These are phyloP conservation scores for Orychophragmus violaceus DNA, from an alignment of 345 rosid species.

Conservation along the genomic window DNA sequence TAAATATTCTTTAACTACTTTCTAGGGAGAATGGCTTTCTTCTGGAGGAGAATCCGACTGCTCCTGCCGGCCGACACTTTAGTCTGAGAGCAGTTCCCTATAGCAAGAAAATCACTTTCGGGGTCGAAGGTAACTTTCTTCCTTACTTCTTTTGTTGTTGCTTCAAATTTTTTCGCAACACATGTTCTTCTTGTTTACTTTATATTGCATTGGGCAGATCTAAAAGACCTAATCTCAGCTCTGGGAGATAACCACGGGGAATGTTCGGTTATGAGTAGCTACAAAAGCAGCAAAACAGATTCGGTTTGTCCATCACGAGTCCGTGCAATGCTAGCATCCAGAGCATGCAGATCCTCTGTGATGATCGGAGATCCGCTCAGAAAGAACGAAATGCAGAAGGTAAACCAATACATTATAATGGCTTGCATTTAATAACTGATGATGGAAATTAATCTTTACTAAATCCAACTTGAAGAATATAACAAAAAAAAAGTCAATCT, in stretches of 20 bases:
- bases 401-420: slow-evolving; percentile 21
- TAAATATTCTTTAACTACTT: not conserved
- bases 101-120: slow-evolving; percentile 92
- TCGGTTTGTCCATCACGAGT: slow-evolving; percentile 92
- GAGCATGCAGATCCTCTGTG: slow-evolving; percentile 87
- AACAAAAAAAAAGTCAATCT: not conserved
- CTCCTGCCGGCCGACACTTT: slow-evolving; percentile 68
- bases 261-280: slow-evolving; percentile 69
- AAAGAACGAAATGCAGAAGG: slow-evolving; percentile 86
- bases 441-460: not conserved
- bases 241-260: slow-evolving; percentile 78
- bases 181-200: not conserved
- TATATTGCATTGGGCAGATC: slow-evolving; percentile 49
- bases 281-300: slow-evolving; percentile 59
- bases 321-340: slow-evolving; percentile 84
- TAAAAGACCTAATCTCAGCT: slow-evolving; percentile 81
- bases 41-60: slow-evolving; percentile 74
- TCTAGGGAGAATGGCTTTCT: slow-evolving; percentile 83
- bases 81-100: slow-evolving; percentile 77
- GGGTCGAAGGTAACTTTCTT: slow-evolving; percentile 62
- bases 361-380: slow-evolving; percentile 89
- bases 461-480: not conserved
- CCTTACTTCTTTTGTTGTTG: not conserved
- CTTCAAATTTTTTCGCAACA: not conserved
- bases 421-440: not conserved